Evolutionary conservation across 225 moss, liverwort and hornwort species (phyloP), one percentile per base, ranked within the genome.

Genomic region (Ulota crispa): DNA sequence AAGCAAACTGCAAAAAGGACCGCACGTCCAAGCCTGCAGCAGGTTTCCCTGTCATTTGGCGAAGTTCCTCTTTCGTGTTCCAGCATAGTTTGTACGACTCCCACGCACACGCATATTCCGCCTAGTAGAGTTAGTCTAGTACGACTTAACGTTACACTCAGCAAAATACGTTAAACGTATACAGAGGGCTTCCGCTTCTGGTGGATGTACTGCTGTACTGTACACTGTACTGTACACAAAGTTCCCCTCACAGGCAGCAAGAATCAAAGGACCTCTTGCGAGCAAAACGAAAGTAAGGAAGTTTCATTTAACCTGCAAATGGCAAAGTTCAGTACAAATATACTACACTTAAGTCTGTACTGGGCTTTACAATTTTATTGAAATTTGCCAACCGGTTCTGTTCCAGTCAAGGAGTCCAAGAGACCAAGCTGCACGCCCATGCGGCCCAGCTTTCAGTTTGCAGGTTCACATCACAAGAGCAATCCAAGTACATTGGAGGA

Each of bases 21-120:
- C 42, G 85, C 78, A 78, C 78, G 82, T 82, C 73, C 68, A 78
- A 60, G 77, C 76, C 68, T 64, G 59, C 32, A 39, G 76, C 80
- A 62, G 71, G 71, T 71, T 86, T 86, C 80, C 77, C 83, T 80
- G 83, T 83, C 76, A 34, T 83, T 77, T 77, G 83, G 72, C 76
- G 67, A 76, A 72, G 67, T 32, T 83, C 24, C 43, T 27, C 72
- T 83, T 83, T 77, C 80, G 60, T 71, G 83, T 80, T 83, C 76
- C 66, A 76, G 70, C 70, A 43, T 12, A 20, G 86, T n/a, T n/a
- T n/a, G n/a, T 80, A 86, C 83, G 60, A 79, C 64, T 37, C 63
- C 74, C 66, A 6, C 66, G 43, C 81, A 71, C 86, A 80, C 83
- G 83, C 86, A 61, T 60, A 77, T 83, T 83, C 80, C 60, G 80